Base-by-base conservation (phyloP, 2,329 filamentous ascomycete genomes). In the Coniochaeta sp. region DNA sequence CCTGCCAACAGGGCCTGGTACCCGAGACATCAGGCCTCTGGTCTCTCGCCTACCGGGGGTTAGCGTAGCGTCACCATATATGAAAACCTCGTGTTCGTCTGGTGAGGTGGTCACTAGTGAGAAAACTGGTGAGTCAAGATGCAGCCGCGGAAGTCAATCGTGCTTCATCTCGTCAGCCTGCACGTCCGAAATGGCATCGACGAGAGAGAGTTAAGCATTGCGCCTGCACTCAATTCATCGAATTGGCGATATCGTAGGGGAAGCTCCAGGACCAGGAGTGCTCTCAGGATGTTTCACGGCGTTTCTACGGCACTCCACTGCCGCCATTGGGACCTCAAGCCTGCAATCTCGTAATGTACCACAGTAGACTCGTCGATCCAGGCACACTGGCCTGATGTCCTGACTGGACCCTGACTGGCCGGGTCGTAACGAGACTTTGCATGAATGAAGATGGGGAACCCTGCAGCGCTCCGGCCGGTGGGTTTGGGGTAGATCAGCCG, bases 371-470 rank as follows among this genome's bases (percentile, higher is more conserved):
- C 26, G 47, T 28, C 22, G 44, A 52, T 52, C 47, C 24, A 52
- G 47, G 24, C 22, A 52, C 14, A 28, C 47, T 30, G 47, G 10
- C 7, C 17, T 14, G 4, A 52, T 24, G 12, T 17, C n/a, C 38
- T 4, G 7, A 34, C 32, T n/a, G n/a, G n/a, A n/a, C n/a, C n/a
- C n/a, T n/a, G n/a, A 36, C 34, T 36, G 34, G 34, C 3, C 34
- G 7, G 12, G 16, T 40, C 38, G 38, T 9, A 52, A 12, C 22
- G 47, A 52, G 22, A 52, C 47, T 52, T 34, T 52, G 47, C 47
- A 52, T 52, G 47, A 52, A 52, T 52, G 24, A 52, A 52, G 47
- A 52, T 9, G 47, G 47, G 47, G 47, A 52, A 52, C 47, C 47
- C 47, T 52, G 47, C 47, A 52, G 22, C 8, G 47, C n/a, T 52